phyloP scores from a whole-genome alignment of 2,329 filamentous ascomycete genomes.

The Fusarium sp. region DNA sequence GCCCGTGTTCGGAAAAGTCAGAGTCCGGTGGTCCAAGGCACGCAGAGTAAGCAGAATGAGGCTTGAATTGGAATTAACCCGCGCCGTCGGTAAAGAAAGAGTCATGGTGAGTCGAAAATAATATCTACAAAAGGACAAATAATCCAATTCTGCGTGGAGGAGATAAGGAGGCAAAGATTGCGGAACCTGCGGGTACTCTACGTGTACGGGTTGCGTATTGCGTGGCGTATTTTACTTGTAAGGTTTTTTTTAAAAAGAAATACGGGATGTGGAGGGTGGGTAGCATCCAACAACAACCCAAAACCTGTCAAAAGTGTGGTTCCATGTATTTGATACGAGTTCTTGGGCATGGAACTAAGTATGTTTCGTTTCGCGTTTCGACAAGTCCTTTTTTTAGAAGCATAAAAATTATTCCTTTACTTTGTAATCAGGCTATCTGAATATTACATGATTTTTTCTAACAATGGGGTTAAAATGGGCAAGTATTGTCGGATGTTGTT shows the following conservation, averaged over 20 bases:
- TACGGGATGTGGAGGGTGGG: conserved; percentile 27
- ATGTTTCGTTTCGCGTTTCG: conserved; percentile 33
- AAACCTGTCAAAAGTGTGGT: background rate
- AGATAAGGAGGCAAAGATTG: background rate
- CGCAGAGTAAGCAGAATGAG: background rate
- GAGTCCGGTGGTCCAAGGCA: background rate
- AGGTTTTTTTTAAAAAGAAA: background rate
- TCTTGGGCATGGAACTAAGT: conserved; percentile 15
- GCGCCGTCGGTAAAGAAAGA: background rate
- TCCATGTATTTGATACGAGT: conserved; percentile 35
- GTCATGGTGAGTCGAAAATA: background rate
- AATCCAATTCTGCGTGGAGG: fast-evolving
- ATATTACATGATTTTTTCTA: background rate
- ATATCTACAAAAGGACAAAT: background rate
- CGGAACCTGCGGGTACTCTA: background rate
- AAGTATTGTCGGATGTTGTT: background rate
- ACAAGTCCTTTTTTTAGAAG: conserved; percentile 17
- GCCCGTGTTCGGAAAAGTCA: background rate
- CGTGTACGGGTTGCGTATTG: conserved; percentile 30
- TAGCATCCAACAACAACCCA: background rate
- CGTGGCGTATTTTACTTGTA: conserved; percentile 19
- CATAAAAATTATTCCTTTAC: background rate
- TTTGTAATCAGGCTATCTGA: background rate
- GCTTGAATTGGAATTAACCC: background rate
- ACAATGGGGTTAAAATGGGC: background rate